phyloP scores from a whole-genome alignment of 106 monocot species.

The Dendrobium officinale region DNA sequence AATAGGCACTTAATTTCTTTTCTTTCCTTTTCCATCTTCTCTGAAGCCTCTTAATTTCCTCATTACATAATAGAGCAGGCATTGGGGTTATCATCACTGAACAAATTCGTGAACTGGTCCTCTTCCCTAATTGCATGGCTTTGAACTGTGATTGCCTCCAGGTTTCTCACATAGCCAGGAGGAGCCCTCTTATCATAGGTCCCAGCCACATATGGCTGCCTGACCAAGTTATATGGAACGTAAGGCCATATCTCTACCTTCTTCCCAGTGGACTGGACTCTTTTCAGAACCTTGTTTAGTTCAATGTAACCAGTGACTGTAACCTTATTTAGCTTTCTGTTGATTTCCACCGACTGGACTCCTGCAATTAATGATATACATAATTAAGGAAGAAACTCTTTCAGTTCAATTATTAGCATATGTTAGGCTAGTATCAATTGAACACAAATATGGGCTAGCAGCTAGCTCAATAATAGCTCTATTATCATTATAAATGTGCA shows the following conservation, averaged over 20 bases:
- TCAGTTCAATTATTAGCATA: too few relatives aligned
- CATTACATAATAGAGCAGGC: slow-evolving; percentile 59
- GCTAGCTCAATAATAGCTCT: too few relatives aligned
- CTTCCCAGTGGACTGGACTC: slow-evolving; percentile 43
- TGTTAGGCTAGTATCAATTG: too few relatives aligned
- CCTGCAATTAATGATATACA: slow-evolving; percentile 8
- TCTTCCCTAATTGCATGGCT: slow-evolving; percentile 21
- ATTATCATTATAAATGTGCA: too few relatives aligned
- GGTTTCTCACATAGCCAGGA: slow-evolving; percentile 44
- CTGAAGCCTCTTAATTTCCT: too few relatives aligned
- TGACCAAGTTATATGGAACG: slow-evolving; percentile 44
- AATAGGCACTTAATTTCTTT: too few relatives aligned
- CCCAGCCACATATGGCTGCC: slow-evolving; percentile 32
- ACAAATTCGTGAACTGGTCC: slow-evolving; percentile 35
- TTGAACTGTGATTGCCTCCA: slow-evolving; percentile 19
- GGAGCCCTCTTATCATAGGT: slow-evolving; percentile 63
- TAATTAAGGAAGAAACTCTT: too few relatives aligned
- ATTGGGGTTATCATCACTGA: slow-evolving; percentile 67
- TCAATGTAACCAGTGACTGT: slow-evolving; percentile 48
- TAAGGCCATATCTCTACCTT: slow-evolving; percentile 61
- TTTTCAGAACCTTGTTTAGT: slow-evolving; percentile 38
- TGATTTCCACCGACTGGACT: slow-evolving; percentile 40
- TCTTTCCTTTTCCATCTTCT: too few relatives aligned
- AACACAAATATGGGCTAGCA: too few relatives aligned
- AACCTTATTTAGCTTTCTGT: slow-evolving; percentile 43